These are phyloP conservation scores for Penicillium hesseltinei DNA, from an alignment of 2,329 filamentous ascomycete species.

Conservation along the genomic window DNA sequence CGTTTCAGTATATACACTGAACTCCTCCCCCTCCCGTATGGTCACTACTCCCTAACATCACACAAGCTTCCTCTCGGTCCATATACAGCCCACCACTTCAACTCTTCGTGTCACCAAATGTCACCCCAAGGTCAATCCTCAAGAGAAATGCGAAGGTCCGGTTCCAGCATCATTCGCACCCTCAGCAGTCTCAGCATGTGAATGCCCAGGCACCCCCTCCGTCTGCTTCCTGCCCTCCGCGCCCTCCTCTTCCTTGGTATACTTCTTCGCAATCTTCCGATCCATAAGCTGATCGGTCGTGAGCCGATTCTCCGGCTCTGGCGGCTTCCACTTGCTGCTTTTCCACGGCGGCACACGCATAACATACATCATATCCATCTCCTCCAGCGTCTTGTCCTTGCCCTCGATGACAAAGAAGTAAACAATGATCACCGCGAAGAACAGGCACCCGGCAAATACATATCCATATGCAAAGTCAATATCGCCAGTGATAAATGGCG, in stretches of 20 bases:
- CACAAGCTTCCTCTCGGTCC: background rate
- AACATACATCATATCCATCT: constrained; percentile 74
- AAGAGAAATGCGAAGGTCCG: constrained; percentile 18
- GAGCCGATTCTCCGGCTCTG: constrained; percentile 26
- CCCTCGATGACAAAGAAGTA: constrained; percentile 75
- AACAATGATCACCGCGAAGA: constrained; percentile 59
- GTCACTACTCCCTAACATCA: background rate
- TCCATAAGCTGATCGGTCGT: constrained; percentile 29
- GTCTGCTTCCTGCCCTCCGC: constrained; percentile 9
- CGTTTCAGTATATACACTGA: background rate
- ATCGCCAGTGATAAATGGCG: constrained; percentile 68
- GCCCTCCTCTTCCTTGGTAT: constrained; percentile 17
- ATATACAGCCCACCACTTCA: background rate
- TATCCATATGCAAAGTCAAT: constrained; percentile 75
- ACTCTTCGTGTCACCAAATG: background rate
- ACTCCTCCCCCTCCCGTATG: background rate
- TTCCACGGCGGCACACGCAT: constrained; percentile 59
- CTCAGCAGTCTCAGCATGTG: constrained; percentile 24
- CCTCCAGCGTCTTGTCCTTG: constrained; percentile 67
- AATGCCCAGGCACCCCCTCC: constrained; percentile 15
- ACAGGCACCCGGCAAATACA: constrained; percentile 70
- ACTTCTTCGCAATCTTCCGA: constrained; percentile 20
- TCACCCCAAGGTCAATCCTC: background rate
- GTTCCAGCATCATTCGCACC: constrained; percentile 4
- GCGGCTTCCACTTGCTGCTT: constrained; percentile 49